Conservation (phyloP, 1,284 basidiomycete genomes). For the Ceratobasidium sp. region DNA sequence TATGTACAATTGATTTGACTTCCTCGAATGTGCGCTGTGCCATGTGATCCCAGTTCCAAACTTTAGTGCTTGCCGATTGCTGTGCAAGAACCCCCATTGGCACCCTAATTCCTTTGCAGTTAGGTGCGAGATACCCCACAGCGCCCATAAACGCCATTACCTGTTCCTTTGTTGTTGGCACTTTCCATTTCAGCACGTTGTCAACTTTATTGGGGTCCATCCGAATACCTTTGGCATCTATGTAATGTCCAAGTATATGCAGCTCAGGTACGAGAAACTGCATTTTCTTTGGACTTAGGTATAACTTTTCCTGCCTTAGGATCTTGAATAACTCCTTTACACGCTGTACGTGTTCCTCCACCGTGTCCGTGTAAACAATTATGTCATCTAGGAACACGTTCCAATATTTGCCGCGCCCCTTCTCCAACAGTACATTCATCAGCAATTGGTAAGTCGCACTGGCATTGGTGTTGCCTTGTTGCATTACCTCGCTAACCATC, state of each 20-base stretch:
- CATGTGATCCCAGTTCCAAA: constrained; percentile 48
- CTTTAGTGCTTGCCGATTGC: constrained; percentile 43
- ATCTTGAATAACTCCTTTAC: constrained; percentile 48
- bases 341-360: constrained; percentile 50
- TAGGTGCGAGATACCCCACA: constrained; percentile 50
- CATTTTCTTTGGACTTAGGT: constrained; percentile 47
- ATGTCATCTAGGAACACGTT: constrained; percentile 42
- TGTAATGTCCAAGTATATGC: constrained; percentile 49
- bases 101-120: constrained; percentile 45
- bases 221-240: constrained; percentile 47
- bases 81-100: constrained; percentile 44
- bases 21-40: constrained; percentile 51
- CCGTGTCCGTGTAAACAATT: constrained; percentile 47
- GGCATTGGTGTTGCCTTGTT: constrained; percentile 48
- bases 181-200: constrained; percentile 37
- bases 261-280: constrained; percentile 46
- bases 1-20: constrained; percentile 46
- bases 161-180: constrained; percentile 50
- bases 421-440: constrained; percentile 49
- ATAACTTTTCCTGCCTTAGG: constrained; percentile 46
- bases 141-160: constrained; percentile 53
- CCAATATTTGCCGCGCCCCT: constrained; percentile 44
- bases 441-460: constrained; percentile 45
- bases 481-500: constrained; percentile 50
- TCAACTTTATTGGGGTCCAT: constrained; percentile 40